phyloP scores from a whole-genome alignment of 1,139 yeast genomes.

The Saccharomyces hybrid region DNA sequence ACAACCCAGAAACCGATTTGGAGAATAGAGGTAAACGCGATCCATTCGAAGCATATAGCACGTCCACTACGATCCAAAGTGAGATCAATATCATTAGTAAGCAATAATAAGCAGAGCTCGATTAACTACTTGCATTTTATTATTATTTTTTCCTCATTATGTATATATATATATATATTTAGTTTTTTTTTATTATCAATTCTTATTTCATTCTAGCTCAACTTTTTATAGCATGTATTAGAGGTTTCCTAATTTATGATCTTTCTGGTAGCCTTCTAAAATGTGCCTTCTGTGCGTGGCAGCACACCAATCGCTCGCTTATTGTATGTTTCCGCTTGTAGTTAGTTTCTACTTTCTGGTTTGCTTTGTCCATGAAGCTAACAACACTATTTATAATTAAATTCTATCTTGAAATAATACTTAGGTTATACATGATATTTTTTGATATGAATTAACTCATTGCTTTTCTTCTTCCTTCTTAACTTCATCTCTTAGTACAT shows the following conservation, averaged over 20 bases:
- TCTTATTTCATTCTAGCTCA: no score
- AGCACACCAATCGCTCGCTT: background rate
- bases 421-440: background rate
- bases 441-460: background rate
- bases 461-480: slow-evolving; percentile 19
- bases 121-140: no score
- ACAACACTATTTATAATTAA: background rate
- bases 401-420: background rate
- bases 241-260: background rate
- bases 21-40: slow-evolving; percentile 42
- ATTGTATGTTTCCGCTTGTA: background rate
- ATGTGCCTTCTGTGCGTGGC: background rate
- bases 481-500: slow-evolving; percentile 37
- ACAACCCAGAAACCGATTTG: slow-evolving; percentile 59
- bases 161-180: no score
- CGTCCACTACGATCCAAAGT: slow-evolving; percentile 25
- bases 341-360: background rate
- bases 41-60: slow-evolving; percentile 52
- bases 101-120: background rate
- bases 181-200: no score
- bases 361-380: background rate
- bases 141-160: no score
- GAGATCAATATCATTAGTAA: slow-evolving; percentile 11
- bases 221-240: no score
- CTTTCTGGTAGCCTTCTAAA: background rate